phyloP scores from a whole-genome alignment of 1,139 yeast species.

The Pichia sp. region DNA sequence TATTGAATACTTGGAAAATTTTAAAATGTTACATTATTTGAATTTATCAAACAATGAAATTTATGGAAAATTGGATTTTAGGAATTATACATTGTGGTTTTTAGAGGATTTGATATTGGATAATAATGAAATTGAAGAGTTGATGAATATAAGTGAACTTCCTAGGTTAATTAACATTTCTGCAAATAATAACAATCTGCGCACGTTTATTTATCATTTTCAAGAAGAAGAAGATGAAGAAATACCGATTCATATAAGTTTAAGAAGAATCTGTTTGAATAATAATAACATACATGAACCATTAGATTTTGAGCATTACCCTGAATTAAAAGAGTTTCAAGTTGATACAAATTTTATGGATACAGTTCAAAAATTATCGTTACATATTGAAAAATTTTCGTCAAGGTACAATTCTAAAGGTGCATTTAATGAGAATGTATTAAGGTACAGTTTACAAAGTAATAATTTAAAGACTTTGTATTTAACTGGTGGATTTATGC shows the following conservation, averaged over 20 bases:
- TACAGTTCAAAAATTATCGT: constrained; percentile 29
- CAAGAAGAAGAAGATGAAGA: constrained; percentile 1
- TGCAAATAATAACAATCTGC: constrained; percentile 39
- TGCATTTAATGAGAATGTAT: constrained; percentile 11
- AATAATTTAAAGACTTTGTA: constrained; percentile 17
- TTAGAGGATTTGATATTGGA: constrained; percentile 43
- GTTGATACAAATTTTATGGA: constrained; percentile 40
- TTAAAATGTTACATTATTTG: constrained; percentile 38
- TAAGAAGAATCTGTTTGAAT: constrained; percentile 42
- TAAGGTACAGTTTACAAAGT: constrained; percentile 12
- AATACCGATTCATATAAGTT: constrained; percentile 26
- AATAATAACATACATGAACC: constrained; percentile 33
- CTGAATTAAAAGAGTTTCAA: constrained; percentile 40
- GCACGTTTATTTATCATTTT: not conserved
- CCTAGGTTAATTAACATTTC: constrained; percentile 38
- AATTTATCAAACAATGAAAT: constrained; percentile 41
- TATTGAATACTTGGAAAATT: constrained; percentile 36
- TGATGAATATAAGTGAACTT: constrained; percentile 36
- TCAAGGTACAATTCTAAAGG: constrained; percentile 35
- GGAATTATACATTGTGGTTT: constrained; percentile 33
- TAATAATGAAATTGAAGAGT: constrained; percentile 35
- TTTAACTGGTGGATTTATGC: constrained; percentile 23
- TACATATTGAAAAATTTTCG: constrained; percentile 34
- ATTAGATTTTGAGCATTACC: constrained; percentile 34
- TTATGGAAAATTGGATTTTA: constrained; percentile 37